These are phyloP conservation scores for Candida andamanensis DNA, from an alignment of 805 yeast genomes.

Conservation along the genomic window DNA sequence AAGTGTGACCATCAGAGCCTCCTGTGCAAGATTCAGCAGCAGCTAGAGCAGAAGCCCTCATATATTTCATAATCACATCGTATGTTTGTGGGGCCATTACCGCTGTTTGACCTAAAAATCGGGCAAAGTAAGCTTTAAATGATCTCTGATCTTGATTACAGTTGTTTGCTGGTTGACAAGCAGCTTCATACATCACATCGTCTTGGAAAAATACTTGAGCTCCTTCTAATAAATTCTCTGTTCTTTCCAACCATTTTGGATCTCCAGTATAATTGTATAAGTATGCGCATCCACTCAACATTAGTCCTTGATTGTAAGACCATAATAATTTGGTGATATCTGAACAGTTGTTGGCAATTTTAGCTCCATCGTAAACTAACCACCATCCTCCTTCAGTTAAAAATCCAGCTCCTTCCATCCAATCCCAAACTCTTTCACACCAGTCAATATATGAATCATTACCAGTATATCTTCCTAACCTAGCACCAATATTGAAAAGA, in stretches of 20 bases:
- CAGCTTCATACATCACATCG: constrained; percentile 67
- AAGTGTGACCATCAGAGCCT: constrained; percentile 69
- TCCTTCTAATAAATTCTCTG: constrained; percentile 52
- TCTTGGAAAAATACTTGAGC: constrained; percentile 50
- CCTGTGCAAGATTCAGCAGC: constrained; percentile 72
- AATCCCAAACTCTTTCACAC: constrained; percentile 41
- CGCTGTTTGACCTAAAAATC: constrained; percentile 73
- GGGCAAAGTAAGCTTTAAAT: constrained; percentile 79
- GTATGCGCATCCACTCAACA: constrained; percentile 77
- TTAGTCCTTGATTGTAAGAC: constrained; percentile 82
- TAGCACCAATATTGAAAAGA: constrained; percentile 40
- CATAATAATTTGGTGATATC: constrained; percentile 58
- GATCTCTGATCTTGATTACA: constrained; percentile 89
- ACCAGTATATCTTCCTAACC: constrained; percentile 39
- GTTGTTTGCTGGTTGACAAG: constrained; percentile 61
- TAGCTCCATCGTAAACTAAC: constrained; percentile 74
- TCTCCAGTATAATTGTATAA: constrained; percentile 69
- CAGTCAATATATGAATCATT: constrained; percentile 36
- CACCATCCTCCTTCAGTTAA: constrained; percentile 41
- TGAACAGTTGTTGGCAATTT: constrained; percentile 56
- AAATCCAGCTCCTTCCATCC: constrained; percentile 40
- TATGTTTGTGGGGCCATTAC: constrained; percentile 59
- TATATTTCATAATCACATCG: constrained; percentile 39
- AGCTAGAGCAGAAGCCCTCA: constrained; percentile 43
- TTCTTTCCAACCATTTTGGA: constrained; percentile 59